Percentiles rank a stretch among this genome's conserved stretches.
phyloP scores from a whole-genome alignment of 2,329 filamentous ascomycete species.

The Cercospora citrullina region DNA sequence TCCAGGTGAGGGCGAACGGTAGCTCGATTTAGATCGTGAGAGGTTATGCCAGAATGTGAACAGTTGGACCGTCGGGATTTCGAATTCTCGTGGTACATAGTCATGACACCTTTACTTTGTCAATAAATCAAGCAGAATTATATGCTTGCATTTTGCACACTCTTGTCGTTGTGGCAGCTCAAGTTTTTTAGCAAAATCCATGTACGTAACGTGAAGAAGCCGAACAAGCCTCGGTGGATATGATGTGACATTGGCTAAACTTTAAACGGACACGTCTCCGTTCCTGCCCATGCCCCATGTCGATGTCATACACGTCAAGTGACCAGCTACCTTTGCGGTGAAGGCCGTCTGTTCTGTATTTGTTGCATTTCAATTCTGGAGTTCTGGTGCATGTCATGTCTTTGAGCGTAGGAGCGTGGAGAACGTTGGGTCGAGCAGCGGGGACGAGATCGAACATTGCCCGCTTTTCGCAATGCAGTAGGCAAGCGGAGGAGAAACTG shows the following conservation, averaged over 20 bases:
- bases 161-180: neutral
- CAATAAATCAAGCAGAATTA: neutral
- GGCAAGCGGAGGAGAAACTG: constrained; percentile 4
- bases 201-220: neutral
- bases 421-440: constrained; percentile 4
- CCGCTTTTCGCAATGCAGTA: constrained; percentile 13
- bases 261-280: constrained; percentile 7
- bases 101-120: neutral
- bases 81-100: neutral
- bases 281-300: neutral
- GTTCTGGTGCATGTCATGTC: constrained; percentile 6
- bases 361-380: neutral
- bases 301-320: constrained; percentile 2
- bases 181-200: neutral
- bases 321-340: neutral
- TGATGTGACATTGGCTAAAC: neutral
- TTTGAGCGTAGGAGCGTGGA: constrained; percentile 12
- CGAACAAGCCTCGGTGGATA: neutral
- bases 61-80: neutral
- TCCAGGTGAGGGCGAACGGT: neutral
- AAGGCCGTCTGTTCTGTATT: neutral
- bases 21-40: neutral
- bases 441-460: constrained; percentile 6
- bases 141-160: neutral
- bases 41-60: neutral